Evolutionary conservation across 2,329 filamentous ascomycete species (phyloP), one percentile per base, ranked within the genome.

Genomic region (Paracamarosporium sp.): DNA sequence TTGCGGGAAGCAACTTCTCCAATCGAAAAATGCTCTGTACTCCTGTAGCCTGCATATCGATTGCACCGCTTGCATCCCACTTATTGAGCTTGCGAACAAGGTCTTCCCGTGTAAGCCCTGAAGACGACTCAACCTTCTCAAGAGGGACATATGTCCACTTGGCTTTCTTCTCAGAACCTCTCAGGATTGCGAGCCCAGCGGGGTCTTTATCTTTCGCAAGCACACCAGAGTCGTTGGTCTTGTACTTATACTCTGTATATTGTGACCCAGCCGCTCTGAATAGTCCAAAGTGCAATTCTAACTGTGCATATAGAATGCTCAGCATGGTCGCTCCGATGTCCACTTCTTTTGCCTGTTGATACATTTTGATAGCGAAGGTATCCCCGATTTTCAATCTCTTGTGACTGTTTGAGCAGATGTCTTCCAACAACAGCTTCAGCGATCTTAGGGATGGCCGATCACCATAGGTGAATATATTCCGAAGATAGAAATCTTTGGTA

Each of bases 391-490:
- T 68, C 1, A 78, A 66, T 0, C 66, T 61, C 3, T 61, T 57
- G 7, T 70, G 70, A 9, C 68, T 62, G 25, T 41, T 63, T 20
- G 75, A 73, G 55, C 88, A 86, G 7, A 88, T 78, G 1, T 86
- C 80, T 6, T 78, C 66, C 2, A 89, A 69, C 0, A 88, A 72
- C 0, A 69, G 66, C 4, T 70, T 72, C 0, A 89, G 70, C 0
- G 83, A 85, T 8, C 75, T 67, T 0, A 73, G 75, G 2, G 85
- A 86, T 0, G 86, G 86, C 0, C 88, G 72, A 57, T 88, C 86
- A 0, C 86, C 84, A 7, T 85, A 80, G 0, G 85, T 82, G 66
- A 88, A 88, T 59, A 83, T 82, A 60, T 89, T 86, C 11, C 82
- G 80, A 13, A 87, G 67, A 66, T 86, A 83, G 40, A 86, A 83